Evolutionary conservation across 1,284 basidiomycete species (phyloP), one percentile per base, ranked within the genome.

Genomic region (Pyrrhoderma noxium): DNA sequence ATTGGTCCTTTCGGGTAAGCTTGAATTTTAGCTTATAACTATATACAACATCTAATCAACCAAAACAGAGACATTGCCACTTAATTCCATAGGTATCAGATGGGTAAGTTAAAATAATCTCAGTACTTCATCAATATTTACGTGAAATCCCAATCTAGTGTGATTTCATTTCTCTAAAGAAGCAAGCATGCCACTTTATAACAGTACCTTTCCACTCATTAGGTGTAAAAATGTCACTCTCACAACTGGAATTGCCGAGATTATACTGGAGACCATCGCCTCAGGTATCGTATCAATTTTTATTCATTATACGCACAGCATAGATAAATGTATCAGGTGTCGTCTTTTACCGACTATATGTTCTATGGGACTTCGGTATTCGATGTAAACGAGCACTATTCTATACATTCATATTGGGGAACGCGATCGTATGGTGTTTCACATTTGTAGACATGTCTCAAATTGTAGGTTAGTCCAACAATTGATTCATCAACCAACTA

Each of bases 281-380:
- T 51, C 41, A 14, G 49, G 49, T 44, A 31, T 31, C 11, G 27
- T 5, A 11, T 11, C n/a, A n/a, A n/a, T n/a, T n/a, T n/a, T n/a
- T n/a, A n/a, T n/a, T n/a, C n/a, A n/a, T n/a, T n/a, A n/a, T n/a
- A n/a, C n/a, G n/a, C n/a, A n/a, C n/a, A n/a, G n/a, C n/a, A n/a
- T n/a, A n/a, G n/a, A n/a, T n/a, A n/a, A n/a, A n/a, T n/a, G n/a
- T n/a, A n/a, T 4, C n/a, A 53, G 51, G 51, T 23, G 45, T 53
- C 25, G 46, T 53, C 21, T 47, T 53, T 22, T 53, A 53, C 35
- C 51, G 51, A n/a, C 39, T 53, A 3, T 37, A 43, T 16, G n/a
- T 19, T 19, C 34, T 53, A n/a, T 53, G 51, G 45, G 39, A 48
- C n/a, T 53, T 53, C 23, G 27, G 34, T 7, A n/a, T 8, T 23